These are phyloP conservation scores for Rosa chinensis DNA, from an alignment of 306 rosid genomes.

Conservation along the genomic window DNA sequence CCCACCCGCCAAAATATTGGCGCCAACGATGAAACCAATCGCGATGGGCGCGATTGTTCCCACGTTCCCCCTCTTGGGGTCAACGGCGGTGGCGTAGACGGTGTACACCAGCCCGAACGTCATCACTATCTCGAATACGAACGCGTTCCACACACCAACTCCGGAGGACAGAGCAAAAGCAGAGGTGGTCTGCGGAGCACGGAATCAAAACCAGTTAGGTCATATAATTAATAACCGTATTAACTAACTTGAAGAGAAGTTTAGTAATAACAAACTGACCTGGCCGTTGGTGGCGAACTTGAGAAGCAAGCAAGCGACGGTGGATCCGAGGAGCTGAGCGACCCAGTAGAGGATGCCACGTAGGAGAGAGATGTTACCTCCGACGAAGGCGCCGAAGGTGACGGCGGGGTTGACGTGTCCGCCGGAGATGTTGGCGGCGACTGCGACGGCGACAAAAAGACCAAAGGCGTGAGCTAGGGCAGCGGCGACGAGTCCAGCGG, in stretches of 20 bases:
- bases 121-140: slow-evolving; percentile 86
- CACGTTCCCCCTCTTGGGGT: slow-evolving; percentile 73
- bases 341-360: slow-evolving; percentile 77
- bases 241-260: background rate
- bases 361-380: slow-evolving; percentile 74
- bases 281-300: slow-evolving; percentile 48
- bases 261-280: slow-evolving; percentile 34
- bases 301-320: slow-evolving; percentile 65
- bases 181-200: slow-evolving; percentile 47
- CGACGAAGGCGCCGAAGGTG: slow-evolving; percentile 81
- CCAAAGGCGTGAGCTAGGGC: slow-evolving; percentile 75
- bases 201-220: slow-evolving; percentile 6
- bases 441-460: slow-evolving; percentile 79
- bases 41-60: slow-evolving; percentile 85
- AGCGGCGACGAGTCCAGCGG: slow-evolving; percentile 67
- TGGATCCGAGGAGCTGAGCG: slow-evolving; percentile 85
- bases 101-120: slow-evolving; percentile 93
- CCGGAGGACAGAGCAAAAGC: slow-evolving; percentile 57
- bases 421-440: slow-evolving; percentile 79
- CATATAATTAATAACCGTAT: background rate
- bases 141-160: slow-evolving; percentile 65
- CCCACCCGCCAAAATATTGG: slow-evolving; percentile 82
- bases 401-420: slow-evolving; percentile 98
- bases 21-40: slow-evolving; percentile 91
- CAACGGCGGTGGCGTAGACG: slow-evolving; percentile 82